Evolutionary conservation across 2,329 filamentous ascomycete genomes (phyloP), one percentile per base, ranked within the genome.

Genomic region (Pseudonectria foliicola): DNA sequence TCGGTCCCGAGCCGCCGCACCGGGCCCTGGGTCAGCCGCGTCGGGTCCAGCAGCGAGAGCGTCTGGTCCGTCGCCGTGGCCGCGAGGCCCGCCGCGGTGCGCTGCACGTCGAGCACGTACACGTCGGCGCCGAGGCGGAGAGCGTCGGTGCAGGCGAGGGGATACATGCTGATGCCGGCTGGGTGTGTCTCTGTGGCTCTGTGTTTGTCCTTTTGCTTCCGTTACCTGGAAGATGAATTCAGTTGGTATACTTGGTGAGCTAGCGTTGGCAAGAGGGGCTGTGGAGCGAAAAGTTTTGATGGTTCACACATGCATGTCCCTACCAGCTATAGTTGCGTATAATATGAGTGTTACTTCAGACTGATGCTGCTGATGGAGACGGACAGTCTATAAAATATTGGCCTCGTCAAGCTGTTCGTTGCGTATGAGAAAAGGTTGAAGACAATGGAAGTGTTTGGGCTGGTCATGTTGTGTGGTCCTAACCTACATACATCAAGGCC

Each of bases 61-160:
- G 67, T 71, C 58, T 85, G 77, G 60, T 87, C 80, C 1, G 83
- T 85, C 3, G 79, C 74, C 37, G 83, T 82, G 12, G 75, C 70
- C 2, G 75, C 77, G 27, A 84, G 66, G 5, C 70, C 66, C 2
- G 61, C 54, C 1, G 62, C 46, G 4, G 72, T 62, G n/a, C 71
- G 67, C 16, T 71, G 61, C 34, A 82, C 63, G 39, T 76, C 69
- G 32, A 78, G 70, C 24, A 81, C 69, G 54, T 81, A 82, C 33
- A 70, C 63, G 29, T 70, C 67, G 31, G 39, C 40, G 18, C 50
- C 47, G 42, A 58, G 52, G 45, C 38, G 44, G 43, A 58, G 49
- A 23, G 43, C 38, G 33, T 61, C 60, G 35, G 52, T 35, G 39
- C 52, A 54, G 39, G 34, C 35, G 45, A 63, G 61, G 12, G 46